Evolutionary conservation across 495 filamentous ascomycete genomes (phyloP).

Genomic region (Penicillium malachiteum): DNA sequence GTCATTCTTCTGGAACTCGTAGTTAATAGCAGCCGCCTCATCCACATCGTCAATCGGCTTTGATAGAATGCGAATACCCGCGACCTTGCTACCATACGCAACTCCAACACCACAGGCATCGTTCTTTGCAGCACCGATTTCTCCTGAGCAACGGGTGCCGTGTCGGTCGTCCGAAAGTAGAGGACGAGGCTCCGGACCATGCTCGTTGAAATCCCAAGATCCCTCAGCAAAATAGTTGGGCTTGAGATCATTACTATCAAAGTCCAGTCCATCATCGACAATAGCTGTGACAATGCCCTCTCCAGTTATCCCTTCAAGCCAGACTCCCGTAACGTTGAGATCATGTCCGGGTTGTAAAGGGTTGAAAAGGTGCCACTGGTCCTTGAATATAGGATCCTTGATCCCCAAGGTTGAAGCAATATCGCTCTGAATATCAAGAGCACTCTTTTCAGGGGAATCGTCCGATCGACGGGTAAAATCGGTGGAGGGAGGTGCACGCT

Average conservation of each 20-base stretch:
- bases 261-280: constrained; percentile 94
- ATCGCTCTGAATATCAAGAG: constrained; percentile 56
- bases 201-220: constrained; percentile 94
- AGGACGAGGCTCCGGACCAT: constrained; percentile 73
- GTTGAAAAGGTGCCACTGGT: constrained; percentile 97
- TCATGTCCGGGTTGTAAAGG: constrained; percentile 79
- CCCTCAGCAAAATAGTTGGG: constrained; percentile 88
- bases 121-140: constrained; percentile 87
- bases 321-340: constrained; percentile 89
- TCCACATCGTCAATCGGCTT: constrained; percentile 88
- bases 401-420: constrained; percentile 68
- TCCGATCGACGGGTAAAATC: constrained; percentile 6
- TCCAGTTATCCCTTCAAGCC: constrained; percentile 90
- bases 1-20: constrained; percentile 83
- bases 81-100: constrained; percentile 86
- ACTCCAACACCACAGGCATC: constrained; percentile 94
- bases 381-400: constrained; percentile 82
- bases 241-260: constrained; percentile 93
- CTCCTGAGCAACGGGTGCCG: constrained; percentile 91
- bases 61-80: constrained; percentile 87
- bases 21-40: constrained; percentile 90
- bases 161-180: constrained; percentile 78
- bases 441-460: constrained; percentile 40
- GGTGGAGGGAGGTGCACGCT: constrained; percentile 61
- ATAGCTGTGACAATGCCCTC: constrained; percentile 86